Conservation (phyloP, 2,329 filamentous ascomycete genomes). For the Apiospora arundinis region DNA sequence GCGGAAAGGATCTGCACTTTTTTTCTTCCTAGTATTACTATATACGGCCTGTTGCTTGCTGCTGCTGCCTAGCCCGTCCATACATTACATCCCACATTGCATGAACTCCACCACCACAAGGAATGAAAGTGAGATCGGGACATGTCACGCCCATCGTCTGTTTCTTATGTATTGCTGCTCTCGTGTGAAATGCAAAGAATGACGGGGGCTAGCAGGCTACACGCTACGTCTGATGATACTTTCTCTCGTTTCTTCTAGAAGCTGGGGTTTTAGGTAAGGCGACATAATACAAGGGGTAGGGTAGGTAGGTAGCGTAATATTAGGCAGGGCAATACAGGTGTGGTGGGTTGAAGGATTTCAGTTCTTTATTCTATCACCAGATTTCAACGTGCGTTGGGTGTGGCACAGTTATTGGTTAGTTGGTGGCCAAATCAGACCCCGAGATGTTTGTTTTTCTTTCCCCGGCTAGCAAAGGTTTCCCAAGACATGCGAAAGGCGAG, state of each 20-base stretch:
- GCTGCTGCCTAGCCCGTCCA: constrained; percentile 17
- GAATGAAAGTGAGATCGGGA: background rate
- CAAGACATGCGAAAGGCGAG: constrained; percentile 6
- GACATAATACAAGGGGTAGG: background rate
- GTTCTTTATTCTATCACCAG: background rate
- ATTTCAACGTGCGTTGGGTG: background rate
- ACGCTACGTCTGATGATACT: background rate
- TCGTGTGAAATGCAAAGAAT: background rate
- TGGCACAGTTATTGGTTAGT: constrained; percentile 11
- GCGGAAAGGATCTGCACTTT: constrained; percentile 5
- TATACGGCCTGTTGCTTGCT: background rate
- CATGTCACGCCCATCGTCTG: background rate
- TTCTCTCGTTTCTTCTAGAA: background rate
- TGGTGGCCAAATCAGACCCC: background rate
- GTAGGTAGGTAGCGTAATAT: background rate
- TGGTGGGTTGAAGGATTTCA: background rate
- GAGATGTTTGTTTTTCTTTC: background rate
- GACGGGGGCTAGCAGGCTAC: background rate
- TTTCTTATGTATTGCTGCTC: background rate
- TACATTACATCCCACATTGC: constrained; percentile 2
- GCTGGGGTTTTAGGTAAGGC: background rate
- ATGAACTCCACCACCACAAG: background rate
- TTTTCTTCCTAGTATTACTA: background rate
- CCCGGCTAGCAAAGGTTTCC: background rate
- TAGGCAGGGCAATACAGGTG: background rate